These are phyloP conservation scores for Clonostachys solani DNA, from an alignment of 2,329 filamentous ascomycete genomes.

Conservation along the genomic window DNA sequence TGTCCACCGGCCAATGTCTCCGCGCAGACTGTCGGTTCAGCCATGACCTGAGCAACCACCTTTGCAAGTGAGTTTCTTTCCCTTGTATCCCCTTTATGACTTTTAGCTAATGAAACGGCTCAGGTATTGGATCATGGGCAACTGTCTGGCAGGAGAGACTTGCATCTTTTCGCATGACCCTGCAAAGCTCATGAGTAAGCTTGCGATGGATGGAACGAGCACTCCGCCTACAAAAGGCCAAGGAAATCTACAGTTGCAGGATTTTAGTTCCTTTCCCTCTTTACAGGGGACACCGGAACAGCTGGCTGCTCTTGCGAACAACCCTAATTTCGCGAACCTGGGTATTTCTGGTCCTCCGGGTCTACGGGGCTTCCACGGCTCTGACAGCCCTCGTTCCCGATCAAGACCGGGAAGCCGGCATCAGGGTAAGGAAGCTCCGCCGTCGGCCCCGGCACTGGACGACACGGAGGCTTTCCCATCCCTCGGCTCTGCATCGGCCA, in stretches of 20 bases:
- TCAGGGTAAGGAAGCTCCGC: slow-evolving; percentile 47
- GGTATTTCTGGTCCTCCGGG: slow-evolving; percentile 65
- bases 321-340: slow-evolving; percentile 45
- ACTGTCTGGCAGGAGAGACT: slow-evolving; percentile 87
- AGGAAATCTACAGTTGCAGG: slow-evolving; percentile 73
- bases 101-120: background rate
- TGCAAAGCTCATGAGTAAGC: slow-evolving; percentile 75
- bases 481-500: slow-evolving; percentile 66
- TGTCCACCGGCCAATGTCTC: slow-evolving; percentile 92
- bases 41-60: slow-evolving; percentile 89
- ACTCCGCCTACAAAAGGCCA: slow-evolving; percentile 61
- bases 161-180: slow-evolving; percentile 98
- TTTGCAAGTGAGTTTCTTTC: slow-evolving; percentile 81
- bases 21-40: slow-evolving; percentile 96
- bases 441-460: slow-evolving; percentile 74
- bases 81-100: slow-evolving; percentile 1
- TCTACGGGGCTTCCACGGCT: slow-evolving; percentile 57
- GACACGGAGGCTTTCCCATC: slow-evolving; percentile 95
- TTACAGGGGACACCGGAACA: slow-evolving; percentile 60
- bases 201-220: slow-evolving; percentile 66
- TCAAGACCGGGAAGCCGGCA: slow-evolving; percentile 84
- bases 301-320: slow-evolving; percentile 46
- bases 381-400: slow-evolving; percentile 64
- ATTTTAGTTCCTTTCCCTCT: slow-evolving; percentile 80
- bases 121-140: slow-evolving; percentile 94